These are phyloP conservation scores for Ottelia alismoides DNA, from an alignment of 106 monocot genomes.

Conservation along the genomic window DNA sequence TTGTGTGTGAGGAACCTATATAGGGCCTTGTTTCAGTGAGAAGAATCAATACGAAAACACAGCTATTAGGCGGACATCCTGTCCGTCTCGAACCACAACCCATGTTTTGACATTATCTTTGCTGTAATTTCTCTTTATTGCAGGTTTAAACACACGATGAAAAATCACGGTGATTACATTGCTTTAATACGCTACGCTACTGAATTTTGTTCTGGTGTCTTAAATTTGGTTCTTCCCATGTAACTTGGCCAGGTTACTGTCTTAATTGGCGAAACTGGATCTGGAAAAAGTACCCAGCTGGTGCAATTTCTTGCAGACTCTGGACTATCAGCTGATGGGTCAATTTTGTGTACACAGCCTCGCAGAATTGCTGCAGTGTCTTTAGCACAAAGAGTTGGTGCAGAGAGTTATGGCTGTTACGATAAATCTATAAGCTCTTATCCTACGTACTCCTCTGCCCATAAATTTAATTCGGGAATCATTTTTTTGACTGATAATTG, in stretches of 20 bases:
- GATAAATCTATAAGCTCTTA: slow-evolving; percentile 31
- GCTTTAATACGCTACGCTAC: too few species aligned
- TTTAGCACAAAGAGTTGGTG: slow-evolving; percentile 60
- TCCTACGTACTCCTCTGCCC: slow-evolving; percentile 34
- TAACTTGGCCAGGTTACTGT: slow-evolving; percentile 81
- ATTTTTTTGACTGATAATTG: slow-evolving; percentile 85
- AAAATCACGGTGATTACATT: too few species aligned
- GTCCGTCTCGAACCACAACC: too few species aligned
- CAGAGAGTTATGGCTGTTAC: slow-evolving; percentile 78
- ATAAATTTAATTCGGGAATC: slow-evolving; percentile 31
- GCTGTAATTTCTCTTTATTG: too few species aligned
- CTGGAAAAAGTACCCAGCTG: slow-evolving; percentile 95
- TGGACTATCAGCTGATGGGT: slow-evolving; percentile 39
- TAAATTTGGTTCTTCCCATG: too few species aligned
- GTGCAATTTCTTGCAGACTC: slow-evolving; percentile 88
- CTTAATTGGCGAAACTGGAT: slow-evolving; percentile 90
- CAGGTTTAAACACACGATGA: too few species aligned
- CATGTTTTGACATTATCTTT: too few species aligned
- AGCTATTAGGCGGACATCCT: too few species aligned
- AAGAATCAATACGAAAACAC: too few species aligned
- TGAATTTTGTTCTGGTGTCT: too few species aligned
- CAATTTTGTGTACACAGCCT: slow-evolving; percentile 89
- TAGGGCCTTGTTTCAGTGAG: too few species aligned
- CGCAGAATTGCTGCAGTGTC: slow-evolving; percentile 84
- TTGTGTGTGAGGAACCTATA: too few species aligned